Evolutionary conservation across 2,329 filamentous ascomycete genomes (phyloP), one percentile per base, ranked within the genome.

Genomic region (Lasiodiplodia sp.): DNA sequence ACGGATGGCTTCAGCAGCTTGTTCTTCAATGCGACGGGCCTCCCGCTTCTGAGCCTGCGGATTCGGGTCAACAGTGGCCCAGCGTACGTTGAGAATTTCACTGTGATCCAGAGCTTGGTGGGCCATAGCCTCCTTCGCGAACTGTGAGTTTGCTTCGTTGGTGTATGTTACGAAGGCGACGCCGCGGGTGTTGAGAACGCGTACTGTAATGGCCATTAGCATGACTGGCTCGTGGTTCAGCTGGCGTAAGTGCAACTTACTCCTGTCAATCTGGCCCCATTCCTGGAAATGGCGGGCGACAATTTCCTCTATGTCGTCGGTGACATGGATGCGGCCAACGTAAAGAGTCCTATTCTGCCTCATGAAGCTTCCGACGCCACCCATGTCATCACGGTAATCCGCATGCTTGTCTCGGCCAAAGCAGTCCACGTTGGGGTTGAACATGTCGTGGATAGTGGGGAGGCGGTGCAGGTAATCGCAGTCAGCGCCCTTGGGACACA

Each of bases 301-400:
- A 44, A 98, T 88, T 81, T 99, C 96, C 78, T 99, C 95, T 71
- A 98, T 97, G 76, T 98, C 95, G 79, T 98, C 96, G 14, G 91
- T 95, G 44, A 97, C 95, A 79, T 97, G 93, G 78, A 99, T 97
- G 58, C 94, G 86, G 5, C 96, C 96, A 0, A 97, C 88, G 75
- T 99, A 99, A 6, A 99, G 85, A 0, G 96, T 99, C 38, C 96
- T 87, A 78, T 99, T 99, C 76, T 97, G 92, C 25, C 96, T 87
- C 88, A 94, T 91, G 77, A 99, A 99, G 70, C 89, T 93, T 31
- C 96, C 96, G 2, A 97, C 94, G 72, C 96, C 96, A 66, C 95
- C 94, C 96, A 99, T 98, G 79, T 98, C 95, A 78, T 98, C 95
- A 75, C 94, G 86, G 81, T 97, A 98, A 77, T 97, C 95, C 71